These are phyloP conservation scores for Oryza glumipatula DNA, from an alignment of 176 grass and related monocot species.

Conservation along the genomic window DNA sequence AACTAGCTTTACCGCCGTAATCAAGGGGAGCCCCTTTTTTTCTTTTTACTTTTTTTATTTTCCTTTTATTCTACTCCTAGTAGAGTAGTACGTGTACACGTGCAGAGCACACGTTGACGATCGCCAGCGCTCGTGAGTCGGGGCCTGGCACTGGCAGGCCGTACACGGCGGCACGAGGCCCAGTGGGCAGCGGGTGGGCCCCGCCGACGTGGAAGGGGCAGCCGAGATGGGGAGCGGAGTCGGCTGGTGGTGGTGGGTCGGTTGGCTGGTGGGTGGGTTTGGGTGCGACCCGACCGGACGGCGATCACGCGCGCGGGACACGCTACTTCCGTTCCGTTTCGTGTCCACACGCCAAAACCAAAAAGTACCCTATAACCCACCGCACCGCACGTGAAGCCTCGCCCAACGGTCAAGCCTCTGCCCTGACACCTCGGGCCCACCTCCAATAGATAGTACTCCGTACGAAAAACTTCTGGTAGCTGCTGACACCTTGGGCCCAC, in stretches of 20 bases:
- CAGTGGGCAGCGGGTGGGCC: no score
- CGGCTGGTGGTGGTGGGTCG: background rate
- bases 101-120: no score
- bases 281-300: background rate
- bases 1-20: no score
- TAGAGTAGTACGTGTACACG: no score
- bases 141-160: no score
- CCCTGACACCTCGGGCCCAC: background rate
- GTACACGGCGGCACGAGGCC: no score
- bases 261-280: background rate
- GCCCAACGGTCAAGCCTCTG: background rate
- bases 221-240: background rate
- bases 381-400: background rate
- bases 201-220: background rate
- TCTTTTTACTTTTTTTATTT: no score
- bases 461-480: no score
- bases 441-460: background rate
- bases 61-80: no score
- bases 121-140: background rate
- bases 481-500: no score
- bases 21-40: no score
- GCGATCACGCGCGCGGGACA: slow-evolving; percentile 18
- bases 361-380: background rate
- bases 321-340: background rate
- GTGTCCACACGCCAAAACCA: slow-evolving; percentile 11